Conservation (phyloP, 345 rosid genomes). For the Eucalyptus polyanthemos region DNA sequence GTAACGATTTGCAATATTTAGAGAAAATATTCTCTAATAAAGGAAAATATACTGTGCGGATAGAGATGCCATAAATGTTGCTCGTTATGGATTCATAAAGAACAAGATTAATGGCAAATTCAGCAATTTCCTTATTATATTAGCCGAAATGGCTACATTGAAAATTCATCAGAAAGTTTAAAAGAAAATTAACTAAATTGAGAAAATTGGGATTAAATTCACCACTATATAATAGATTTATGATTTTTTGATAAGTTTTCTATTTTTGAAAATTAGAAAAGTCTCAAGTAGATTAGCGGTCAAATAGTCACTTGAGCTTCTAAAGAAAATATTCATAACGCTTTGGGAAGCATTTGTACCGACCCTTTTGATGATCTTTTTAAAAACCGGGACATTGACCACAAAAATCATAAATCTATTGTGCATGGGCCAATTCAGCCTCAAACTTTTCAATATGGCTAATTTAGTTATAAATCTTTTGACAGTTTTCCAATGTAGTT, state of each 20-base stretch:
- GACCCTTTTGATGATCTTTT: not conserved
- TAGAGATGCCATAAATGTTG: not conserved
- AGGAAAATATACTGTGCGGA: not conserved
- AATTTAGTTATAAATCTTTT: not conserved
- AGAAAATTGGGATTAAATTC: too few relatives aligned
- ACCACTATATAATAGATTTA: too few relatives aligned
- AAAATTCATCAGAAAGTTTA: too few relatives aligned
- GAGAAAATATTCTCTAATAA: not conserved
- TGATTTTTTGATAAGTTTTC: too few relatives aligned
- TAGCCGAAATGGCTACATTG: too few relatives aligned
- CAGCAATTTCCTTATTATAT: too few relatives aligned
- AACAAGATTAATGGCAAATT: too few relatives aligned
- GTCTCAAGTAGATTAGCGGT: too few relatives aligned
- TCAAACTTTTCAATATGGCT: not conserved
- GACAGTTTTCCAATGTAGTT: fast-evolving
- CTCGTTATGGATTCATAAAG: too few relatives aligned
- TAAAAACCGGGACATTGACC: not conserved
- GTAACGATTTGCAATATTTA: not conserved
- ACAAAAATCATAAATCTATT: not conserved
- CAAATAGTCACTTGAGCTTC: too few relatives aligned
- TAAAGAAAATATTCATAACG: not conserved
- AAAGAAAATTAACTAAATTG: too few relatives aligned
- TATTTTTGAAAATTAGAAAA: too few relatives aligned
- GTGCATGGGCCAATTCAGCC: fast-evolving
- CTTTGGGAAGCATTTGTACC: not conserved